phyloP scores from a whole-genome alignment of 768 basidiomycete species.

The Ramaria sp. region DNA sequence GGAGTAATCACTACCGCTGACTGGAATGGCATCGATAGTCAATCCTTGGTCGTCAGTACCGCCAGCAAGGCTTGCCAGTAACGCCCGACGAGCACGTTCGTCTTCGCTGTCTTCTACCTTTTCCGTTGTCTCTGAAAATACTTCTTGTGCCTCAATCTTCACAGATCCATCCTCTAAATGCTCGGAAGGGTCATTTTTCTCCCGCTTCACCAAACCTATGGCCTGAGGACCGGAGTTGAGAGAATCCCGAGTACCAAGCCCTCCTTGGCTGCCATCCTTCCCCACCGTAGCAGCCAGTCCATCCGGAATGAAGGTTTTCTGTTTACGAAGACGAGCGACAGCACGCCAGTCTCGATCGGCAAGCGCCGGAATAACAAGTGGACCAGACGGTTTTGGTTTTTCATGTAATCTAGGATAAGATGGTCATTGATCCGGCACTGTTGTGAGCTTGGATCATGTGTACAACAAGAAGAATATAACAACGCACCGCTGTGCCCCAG shows the following conservation, averaged over 20 bases:
- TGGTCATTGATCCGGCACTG: background rate
- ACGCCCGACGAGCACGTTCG: slow-evolving; percentile 65
- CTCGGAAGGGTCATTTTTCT: slow-evolving; percentile 13
- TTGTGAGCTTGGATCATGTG: slow-evolving; percentile 65
- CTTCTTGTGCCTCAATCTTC: slow-evolving; percentile 17
- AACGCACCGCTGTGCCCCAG: slow-evolving; percentile 82
- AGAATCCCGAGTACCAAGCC: slow-evolving; percentile 58
- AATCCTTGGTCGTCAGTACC: slow-evolving; percentile 25
- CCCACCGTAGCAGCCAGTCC: slow-evolving; percentile 45
- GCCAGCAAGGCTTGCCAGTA: slow-evolving; percentile 48
- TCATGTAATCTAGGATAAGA: slow-evolving; percentile 34
- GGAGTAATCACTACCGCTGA: slow-evolving; percentile 14
- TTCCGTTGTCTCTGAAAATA: slow-evolving; percentile 18
- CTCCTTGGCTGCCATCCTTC: slow-evolving; percentile 64
- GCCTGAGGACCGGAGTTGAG: slow-evolving; percentile 71
- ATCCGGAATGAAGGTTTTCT: slow-evolving; percentile 51
- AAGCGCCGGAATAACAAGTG: slow-evolving; percentile 77
- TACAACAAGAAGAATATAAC: slow-evolving; percentile 8
- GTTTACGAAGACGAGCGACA: slow-evolving; percentile 53
- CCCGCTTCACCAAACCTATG: slow-evolving; percentile 38
- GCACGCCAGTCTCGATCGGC: slow-evolving; percentile 90
- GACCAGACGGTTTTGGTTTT: slow-evolving; percentile 36
- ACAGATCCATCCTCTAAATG: slow-evolving; percentile 18
- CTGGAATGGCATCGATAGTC: slow-evolving; percentile 54
- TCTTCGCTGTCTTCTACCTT: slow-evolving; percentile 54